Evolutionary conservation across 2,329 filamentous ascomycete genomes (phyloP).

Genomic region (Waltergamsia citrina): DNA sequence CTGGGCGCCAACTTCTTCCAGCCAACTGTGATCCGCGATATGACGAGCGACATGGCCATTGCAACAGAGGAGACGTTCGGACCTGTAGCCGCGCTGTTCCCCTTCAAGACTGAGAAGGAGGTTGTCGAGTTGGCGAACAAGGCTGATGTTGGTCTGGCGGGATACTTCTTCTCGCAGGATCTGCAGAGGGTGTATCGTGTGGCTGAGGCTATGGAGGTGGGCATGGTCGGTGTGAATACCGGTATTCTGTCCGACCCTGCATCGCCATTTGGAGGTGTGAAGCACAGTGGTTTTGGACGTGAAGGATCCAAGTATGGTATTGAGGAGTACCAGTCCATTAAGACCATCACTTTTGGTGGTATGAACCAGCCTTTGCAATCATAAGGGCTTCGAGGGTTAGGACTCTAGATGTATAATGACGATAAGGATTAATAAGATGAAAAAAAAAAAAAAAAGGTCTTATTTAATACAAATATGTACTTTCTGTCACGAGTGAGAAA

Average conservation of each 20-base stretch:
- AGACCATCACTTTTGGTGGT: conserved; percentile 49
- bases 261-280: conserved; percentile 67
- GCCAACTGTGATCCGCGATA: conserved; percentile 79
- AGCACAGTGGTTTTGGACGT: conserved; percentile 71
- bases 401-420: neutral
- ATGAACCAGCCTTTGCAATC: conserved; percentile 45
- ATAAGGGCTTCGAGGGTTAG: neutral
- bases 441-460: neutral
- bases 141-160: conserved; percentile 79
- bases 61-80: conserved; percentile 91
- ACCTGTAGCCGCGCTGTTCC: conserved; percentile 82
- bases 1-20: conserved; percentile 82
- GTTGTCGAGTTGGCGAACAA: conserved; percentile 77
- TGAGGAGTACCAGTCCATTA: conserved; percentile 66
- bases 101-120: conserved; percentile 81
- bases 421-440: neutral
- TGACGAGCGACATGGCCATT: conserved; percentile 78
- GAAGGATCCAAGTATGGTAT: conserved; percentile 73
- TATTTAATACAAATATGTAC: neutral
- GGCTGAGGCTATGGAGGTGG: conserved; percentile 65
- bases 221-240: conserved; percentile 82
- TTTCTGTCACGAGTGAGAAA: neutral
- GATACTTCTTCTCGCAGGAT: conserved; percentile 79
- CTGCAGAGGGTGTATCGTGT: conserved; percentile 50
- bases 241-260: conserved; percentile 53